These are phyloP conservation scores for Cercospora beticola DNA, from an alignment of 2,329 filamentous ascomycete genomes.

Conservation along the genomic window DNA sequence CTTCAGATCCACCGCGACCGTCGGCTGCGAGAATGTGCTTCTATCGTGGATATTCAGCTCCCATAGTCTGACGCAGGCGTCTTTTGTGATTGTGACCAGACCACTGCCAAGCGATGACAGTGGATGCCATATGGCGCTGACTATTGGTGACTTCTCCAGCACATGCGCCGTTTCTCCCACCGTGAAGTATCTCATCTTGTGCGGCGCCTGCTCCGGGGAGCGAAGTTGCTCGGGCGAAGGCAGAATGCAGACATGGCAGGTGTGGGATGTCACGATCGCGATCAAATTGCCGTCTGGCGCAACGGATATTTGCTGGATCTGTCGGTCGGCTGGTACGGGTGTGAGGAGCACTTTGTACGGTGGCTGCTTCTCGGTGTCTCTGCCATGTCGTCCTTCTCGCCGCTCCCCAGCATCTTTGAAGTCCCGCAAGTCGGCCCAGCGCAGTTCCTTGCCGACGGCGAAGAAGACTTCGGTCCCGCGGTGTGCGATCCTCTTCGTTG, in stretches of 20 bases:
- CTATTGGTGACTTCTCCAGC: constrained; percentile 76
- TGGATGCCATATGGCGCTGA: constrained; percentile 87
- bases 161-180: constrained; percentile 92
- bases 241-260: constrained; percentile 81
- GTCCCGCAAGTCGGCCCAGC: constrained; percentile 82
- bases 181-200: constrained; percentile 83
- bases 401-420: constrained; percentile 61
- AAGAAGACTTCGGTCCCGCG: constrained; percentile 86
- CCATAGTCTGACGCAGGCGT: constrained; percentile 87
- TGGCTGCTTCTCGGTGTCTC: constrained; percentile 1
- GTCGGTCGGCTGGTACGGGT: constrained; percentile 64
- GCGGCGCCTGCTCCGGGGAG: constrained; percentile 63
- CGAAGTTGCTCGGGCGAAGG: constrained; percentile 77
- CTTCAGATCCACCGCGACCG: constrained; percentile 81
- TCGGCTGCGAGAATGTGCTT: constrained; percentile 81
- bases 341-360: constrained; percentile 59
- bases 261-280: constrained; percentile 82
- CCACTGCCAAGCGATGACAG: constrained; percentile 78
- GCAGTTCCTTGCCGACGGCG: constrained; percentile 82
- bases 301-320: constrained; percentile 80
- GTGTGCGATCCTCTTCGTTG: constrained; percentile 67
- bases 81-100: constrained; percentile 82
- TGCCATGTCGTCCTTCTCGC: constrained; percentile 11
- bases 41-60: constrained; percentile 80
- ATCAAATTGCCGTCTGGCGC: constrained; percentile 81